A percentile compares a stretch with the other conserved stretches of the same genome.
phyloP scores from a whole-genome alignment of 1,139 yeast species.

The Eremothecium cymbalariae region DNA sequence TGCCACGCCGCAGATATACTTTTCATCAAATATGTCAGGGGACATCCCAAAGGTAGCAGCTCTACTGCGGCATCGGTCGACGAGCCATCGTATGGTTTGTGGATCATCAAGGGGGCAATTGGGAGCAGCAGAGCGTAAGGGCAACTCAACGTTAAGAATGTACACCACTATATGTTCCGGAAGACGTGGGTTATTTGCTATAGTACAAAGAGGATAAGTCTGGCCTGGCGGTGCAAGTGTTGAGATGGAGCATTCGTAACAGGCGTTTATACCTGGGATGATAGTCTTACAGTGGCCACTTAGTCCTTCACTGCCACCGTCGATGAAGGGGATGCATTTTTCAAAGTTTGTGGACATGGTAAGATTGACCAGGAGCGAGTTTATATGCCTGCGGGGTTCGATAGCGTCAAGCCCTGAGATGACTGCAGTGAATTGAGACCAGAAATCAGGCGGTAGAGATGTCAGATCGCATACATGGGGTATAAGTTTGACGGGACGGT shows the following conservation, averaged over 20 bases:
- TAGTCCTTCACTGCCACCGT: constrained; percentile 95
- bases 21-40: constrained; percentile 53
- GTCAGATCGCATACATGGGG: constrained; percentile 64
- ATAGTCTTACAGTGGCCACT: constrained; percentile 88
- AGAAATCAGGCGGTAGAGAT: constrained; percentile 57
- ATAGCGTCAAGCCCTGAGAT: constrained; percentile 87
- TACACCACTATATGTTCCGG: constrained; percentile 96
- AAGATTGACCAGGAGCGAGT: constrained; percentile 59
- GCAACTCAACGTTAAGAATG: constrained; percentile 79
- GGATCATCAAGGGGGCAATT: constrained; percentile 53
- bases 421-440: constrained; percentile 60
- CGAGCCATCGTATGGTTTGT: constrained; percentile 62
- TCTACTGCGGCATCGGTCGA: constrained; percentile 45
- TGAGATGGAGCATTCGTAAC: constrained; percentile 87
- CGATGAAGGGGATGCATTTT: constrained; percentile 69
- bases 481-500: constrained; percentile 38
- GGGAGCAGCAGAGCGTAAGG: constrained; percentile 38
- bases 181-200: constrained; percentile 85
- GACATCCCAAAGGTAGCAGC: constrained; percentile 59
- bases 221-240: constrained; percentile 56
- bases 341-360: constrained; percentile 48
- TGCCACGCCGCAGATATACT: constrained; percentile 76
- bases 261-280: constrained; percentile 74
- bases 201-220: constrained; percentile 86
- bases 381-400: constrained; percentile 89